Percentiles rank a stretch among this genome's conserved stretches.
These are phyloP conservation scores for Hapsidospora chrysogenum DNA, from an alignment of 495 filamentous ascomycete genomes.

Conservation along the genomic window DNA sequence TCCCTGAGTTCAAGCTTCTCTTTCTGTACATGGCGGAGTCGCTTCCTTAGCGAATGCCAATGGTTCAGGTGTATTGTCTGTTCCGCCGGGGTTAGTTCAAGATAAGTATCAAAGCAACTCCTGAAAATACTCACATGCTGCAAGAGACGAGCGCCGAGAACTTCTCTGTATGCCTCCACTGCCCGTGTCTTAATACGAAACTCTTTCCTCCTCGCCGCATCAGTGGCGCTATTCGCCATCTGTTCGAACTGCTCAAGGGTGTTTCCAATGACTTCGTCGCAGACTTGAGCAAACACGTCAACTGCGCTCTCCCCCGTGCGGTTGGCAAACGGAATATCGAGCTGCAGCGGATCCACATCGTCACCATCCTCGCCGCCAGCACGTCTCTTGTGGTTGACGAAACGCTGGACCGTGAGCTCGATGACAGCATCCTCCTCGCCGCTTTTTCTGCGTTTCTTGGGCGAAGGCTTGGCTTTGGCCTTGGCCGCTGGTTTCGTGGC, in stretches of 20 bases:
- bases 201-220: constrained; percentile 27
- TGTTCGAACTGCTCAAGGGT: constrained; percentile 27
- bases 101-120: no score
- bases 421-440: constrained; percentile 14
- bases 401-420: constrained; percentile 28
- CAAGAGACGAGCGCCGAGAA: constrained; percentile 45
- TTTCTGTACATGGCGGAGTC: constrained; percentile 45
- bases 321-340: constrained; percentile 32
- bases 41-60: constrained; percentile 42
- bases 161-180: constrained; percentile 50
- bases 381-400: constrained; percentile 14
- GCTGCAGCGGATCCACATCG: constrained; percentile 18
- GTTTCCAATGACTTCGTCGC: constrained; percentile 45
- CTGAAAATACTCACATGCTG: constrained; percentile 28
- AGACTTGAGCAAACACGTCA: constrained; percentile 54
- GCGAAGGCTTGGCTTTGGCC: constrained; percentile 4
- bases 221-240: constrained; percentile 17
- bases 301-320: constrained; percentile 51
- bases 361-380: constrained; percentile 12
- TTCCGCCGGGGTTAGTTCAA: background rate
- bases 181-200: constrained; percentile 43
- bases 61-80: constrained; percentile 46
- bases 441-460: constrained; percentile 6
- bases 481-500: background rate
- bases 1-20: constrained; percentile 47